Percentiles rank a stretch among this genome's conserved stretches.
Evolutionary conservation across 2,329 filamentous ascomycete genomes (phyloP).

Genomic region (Westerdykella ornata): DNA sequence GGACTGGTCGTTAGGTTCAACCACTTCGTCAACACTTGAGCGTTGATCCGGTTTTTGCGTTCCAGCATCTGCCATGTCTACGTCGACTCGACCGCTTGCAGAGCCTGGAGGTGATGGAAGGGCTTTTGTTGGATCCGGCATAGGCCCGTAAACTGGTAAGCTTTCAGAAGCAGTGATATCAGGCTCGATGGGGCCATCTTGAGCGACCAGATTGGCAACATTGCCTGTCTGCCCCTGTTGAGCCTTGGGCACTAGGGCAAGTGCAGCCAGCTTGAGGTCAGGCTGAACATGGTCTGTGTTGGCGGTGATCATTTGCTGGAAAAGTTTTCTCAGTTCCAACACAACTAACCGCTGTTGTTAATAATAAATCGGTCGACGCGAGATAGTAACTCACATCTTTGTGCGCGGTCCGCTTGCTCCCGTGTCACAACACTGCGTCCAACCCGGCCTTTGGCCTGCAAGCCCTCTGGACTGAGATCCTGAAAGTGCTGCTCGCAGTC

Average conservation of each 20-base stretch:
- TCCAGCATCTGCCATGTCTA: too few relatives aligned
- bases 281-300: slow-evolving; percentile 59
- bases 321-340: slow-evolving; percentile 64
- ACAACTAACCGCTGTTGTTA: slow-evolving; percentile 52
- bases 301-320: slow-evolving; percentile 62
- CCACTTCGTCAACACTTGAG: too few relatives aligned
- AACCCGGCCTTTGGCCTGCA: slow-evolving; percentile 61
- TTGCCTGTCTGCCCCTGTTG: too few relatives aligned
- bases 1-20: too few relatives aligned
- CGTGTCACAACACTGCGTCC: slow-evolving; percentile 63
- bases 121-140: slow-evolving; percentile 31
- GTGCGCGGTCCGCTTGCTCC: slow-evolving; percentile 54
- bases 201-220: too few relatives aligned
- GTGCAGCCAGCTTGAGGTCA: slow-evolving; percentile 68
- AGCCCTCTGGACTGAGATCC: slow-evolving; percentile 56
- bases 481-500: slow-evolving; percentile 66
- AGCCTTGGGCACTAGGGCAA: slow-evolving; percentile 52
- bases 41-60: too few relatives aligned
- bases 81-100: too few relatives aligned
- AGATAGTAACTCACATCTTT: slow-evolving; percentile 60
- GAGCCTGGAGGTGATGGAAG: neutral
- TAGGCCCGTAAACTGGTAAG: slow-evolving; percentile 41
- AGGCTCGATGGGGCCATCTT: slow-evolving; percentile 1
- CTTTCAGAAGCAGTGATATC: slow-evolving; percentile 30
- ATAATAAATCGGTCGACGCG: slow-evolving; percentile 11